Conservation (phyloP, 805 yeast genomes). For the Wickerhamomyces mucosus region DNA sequence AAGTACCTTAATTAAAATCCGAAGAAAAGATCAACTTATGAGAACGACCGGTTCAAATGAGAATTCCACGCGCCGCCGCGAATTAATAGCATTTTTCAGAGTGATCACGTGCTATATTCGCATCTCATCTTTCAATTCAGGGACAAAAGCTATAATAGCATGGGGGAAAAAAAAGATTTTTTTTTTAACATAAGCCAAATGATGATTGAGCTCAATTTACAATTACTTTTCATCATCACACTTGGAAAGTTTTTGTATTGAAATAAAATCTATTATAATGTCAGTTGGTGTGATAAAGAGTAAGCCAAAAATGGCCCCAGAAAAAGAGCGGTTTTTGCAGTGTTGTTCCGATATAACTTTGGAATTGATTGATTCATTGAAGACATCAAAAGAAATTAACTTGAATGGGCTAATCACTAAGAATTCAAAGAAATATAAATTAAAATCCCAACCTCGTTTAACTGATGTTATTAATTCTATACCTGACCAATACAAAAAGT, state of each 20-base stretch:
- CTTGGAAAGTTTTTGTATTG: background rate
- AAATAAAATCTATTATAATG: constrained; percentile 7
- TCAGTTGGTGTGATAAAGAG: constrained; percentile 22
- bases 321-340: constrained; percentile 84
- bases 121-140: too few relatives aligned
- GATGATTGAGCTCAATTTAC: too few relatives aligned
- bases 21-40: too few relatives aligned
- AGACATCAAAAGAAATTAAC: constrained; percentile 70
- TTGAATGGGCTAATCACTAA: constrained; percentile 82
- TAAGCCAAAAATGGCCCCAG: constrained; percentile 75
- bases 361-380: constrained; percentile 72
- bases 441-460: constrained; percentile 85
- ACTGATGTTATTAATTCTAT: constrained; percentile 93
- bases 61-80: too few relatives aligned
- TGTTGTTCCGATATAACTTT: constrained; percentile 89
- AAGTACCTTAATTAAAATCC: too few relatives aligned
- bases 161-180: too few relatives aligned
- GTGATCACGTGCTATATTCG: too few relatives aligned
- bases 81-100: too few relatives aligned
- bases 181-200: too few relatives aligned
- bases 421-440: constrained; percentile 81
- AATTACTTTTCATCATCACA: background rate
- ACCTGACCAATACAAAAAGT: constrained; percentile 92
- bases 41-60: too few relatives aligned
- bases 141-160: too few relatives aligned